Conservation (phyloP, 495 filamentous ascomycete species). For the Elasticomyces elasticus region DNA sequence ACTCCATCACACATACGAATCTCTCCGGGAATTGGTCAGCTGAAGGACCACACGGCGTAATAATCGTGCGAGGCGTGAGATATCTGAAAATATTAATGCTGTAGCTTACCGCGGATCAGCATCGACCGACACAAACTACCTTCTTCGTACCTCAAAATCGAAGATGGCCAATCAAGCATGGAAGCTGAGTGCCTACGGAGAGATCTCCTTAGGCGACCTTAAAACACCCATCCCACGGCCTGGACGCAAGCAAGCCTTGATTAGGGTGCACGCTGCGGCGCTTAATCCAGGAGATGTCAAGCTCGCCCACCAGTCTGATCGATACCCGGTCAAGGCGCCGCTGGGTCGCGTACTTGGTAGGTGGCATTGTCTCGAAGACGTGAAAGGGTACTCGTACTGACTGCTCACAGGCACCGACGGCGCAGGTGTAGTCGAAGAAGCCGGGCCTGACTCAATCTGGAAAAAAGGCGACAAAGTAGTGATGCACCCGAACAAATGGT, state of each 20-base stretch:
- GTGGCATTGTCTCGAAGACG: background rate
- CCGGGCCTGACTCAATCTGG: constrained; percentile 18
- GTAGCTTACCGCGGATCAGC: too few species aligned
- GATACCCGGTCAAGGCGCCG: constrained; percentile 12
- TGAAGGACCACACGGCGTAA: too few species aligned
- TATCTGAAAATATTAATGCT: too few species aligned
- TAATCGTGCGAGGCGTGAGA: too few species aligned
- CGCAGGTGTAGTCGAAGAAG: constrained; percentile 24
- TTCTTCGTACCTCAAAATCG: too few species aligned
- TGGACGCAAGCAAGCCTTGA: constrained; percentile 19
- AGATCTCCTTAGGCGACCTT: constrained; percentile 9
- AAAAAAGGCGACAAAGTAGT: constrained; percentile 18
- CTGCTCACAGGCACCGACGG: constrained; percentile 22
- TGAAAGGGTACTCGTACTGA: background rate
- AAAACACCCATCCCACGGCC: constrained; percentile 14
- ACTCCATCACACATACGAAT: too few species aligned
- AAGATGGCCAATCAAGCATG: constrained; percentile 5
- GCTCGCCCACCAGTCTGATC: constrained; percentile 8
- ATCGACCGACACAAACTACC: too few species aligned
- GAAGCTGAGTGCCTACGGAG: constrained; percentile 4
- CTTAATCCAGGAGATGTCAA: constrained; percentile 23
- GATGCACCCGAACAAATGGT: constrained; percentile 19
- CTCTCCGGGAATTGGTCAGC: too few species aligned
- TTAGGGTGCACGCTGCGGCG: constrained; percentile 17
- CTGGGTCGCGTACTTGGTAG: constrained; percentile 6